phyloP scores from a whole-genome alignment of 2,329 filamentous ascomycete species.

The Ophiostoma angusticollis region DNA sequence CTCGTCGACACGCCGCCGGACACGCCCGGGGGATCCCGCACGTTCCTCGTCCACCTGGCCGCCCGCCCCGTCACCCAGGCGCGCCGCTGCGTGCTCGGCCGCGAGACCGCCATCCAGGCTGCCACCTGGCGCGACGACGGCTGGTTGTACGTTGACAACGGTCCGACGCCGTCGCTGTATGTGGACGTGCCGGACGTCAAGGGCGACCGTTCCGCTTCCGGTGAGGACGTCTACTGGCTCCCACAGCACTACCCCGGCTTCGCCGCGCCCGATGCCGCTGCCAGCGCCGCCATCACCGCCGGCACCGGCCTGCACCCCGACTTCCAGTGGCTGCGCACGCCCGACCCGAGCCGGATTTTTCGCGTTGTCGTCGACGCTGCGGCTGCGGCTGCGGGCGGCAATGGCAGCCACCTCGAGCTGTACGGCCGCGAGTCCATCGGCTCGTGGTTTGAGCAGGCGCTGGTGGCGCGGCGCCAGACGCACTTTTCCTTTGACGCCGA shows the following conservation, averaged over 20 bases:
- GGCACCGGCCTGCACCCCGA: slow-evolving; percentile 31
- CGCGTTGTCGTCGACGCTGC: no score
- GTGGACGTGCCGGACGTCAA: slow-evolving; percentile 39
- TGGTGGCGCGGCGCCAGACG: slow-evolving; percentile 41
- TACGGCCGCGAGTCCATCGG: slow-evolving; percentile 39
- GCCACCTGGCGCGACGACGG: slow-evolving; percentile 45
- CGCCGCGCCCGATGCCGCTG: slow-evolving; percentile 26
- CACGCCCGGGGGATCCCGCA: slow-evolving; percentile 30
- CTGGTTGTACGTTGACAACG: slow-evolving; percentile 50
- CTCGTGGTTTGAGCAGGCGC: slow-evolving; percentile 46
- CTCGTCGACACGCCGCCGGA: slow-evolving; percentile 34
- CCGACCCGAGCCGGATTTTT: slow-evolving; percentile 42
- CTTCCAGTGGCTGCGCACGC: slow-evolving; percentile 46
- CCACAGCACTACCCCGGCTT: slow-evolving; percentile 37
- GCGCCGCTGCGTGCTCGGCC: slow-evolving; percentile 39
- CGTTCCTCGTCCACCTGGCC: slow-evolving; percentile 40
- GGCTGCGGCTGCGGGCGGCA: no score
- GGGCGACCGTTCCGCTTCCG: slow-evolving; percentile 15
- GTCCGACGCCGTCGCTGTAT: slow-evolving; percentile 39
- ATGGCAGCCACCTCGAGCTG: slow-evolving; percentile 28
- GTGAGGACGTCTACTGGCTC: slow-evolving; percentile 39
- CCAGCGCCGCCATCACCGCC: slow-evolving; percentile 31
- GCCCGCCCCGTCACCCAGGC: slow-evolving; percentile 38
- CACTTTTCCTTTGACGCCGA: slow-evolving; percentile 79
- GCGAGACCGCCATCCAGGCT: slow-evolving; percentile 46